Evolutionary conservation across 2,329 filamentous ascomycete genomes (phyloP).

Genomic region (Elsinoe necatrix): DNA sequence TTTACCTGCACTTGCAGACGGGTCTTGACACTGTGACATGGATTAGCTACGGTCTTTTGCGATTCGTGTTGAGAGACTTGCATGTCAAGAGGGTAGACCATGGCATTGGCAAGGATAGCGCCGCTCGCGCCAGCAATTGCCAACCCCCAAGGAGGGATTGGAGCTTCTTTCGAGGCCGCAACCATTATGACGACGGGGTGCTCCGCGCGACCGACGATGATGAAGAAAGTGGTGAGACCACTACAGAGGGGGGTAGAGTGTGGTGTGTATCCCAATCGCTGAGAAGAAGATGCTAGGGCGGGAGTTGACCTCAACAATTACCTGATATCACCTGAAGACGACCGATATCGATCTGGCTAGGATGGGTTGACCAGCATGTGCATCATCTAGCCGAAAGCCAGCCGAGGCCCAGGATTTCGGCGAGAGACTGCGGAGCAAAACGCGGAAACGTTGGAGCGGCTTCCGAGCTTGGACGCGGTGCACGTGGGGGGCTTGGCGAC

Average conservation of each 20-base stretch:
- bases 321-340: background rate
- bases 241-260: no score
- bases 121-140: constrained; percentile 88
- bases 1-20: constrained; percentile 92
- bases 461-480: background rate
- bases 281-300: background rate
- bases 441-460: background rate
- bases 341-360: background rate
- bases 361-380: constrained; percentile 13
- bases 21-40: constrained; percentile 72
- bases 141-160: constrained; percentile 82
- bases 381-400: constrained; percentile 13
- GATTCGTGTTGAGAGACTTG: constrained; percentile 41
- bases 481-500: background rate
- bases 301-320: background rate
- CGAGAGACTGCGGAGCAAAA: constrained; percentile 3
- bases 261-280: background rate
- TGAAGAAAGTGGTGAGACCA: background rate
- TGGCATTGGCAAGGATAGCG: constrained; percentile 85
- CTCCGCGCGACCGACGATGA: background rate
- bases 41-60: constrained; percentile 4
- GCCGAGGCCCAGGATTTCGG: constrained; percentile 13
- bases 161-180: constrained; percentile 54
- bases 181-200: constrained; percentile 35
- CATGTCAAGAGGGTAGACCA: constrained; percentile 97